phyloP scores from a whole-genome alignment of 257 asterid species.

The Ajuga chamaepitys region DNA sequence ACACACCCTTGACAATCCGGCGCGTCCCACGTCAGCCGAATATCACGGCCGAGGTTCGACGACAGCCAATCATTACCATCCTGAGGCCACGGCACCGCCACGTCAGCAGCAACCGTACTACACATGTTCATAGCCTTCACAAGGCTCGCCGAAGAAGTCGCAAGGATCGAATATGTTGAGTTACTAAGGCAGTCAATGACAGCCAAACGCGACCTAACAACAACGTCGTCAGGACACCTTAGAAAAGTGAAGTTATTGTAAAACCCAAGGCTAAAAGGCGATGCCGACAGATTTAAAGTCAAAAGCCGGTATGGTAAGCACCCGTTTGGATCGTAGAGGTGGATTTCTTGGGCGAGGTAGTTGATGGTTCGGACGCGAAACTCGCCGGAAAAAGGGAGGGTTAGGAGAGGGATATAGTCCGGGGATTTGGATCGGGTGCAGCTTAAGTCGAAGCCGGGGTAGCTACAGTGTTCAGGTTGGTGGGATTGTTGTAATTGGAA shows the following conservation, averaged over 20 bases:
- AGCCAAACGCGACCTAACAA: background rate
- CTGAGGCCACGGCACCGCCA: slow-evolving; percentile 34
- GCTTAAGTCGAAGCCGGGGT: slow-evolving; percentile 41
- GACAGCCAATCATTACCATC: slow-evolving; percentile 13
- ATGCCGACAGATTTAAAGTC: slow-evolving; percentile 35
- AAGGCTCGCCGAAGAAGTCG: slow-evolving; percentile 29
- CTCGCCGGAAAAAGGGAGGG: slow-evolving; percentile 48
- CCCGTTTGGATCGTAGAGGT: slow-evolving; percentile 38
- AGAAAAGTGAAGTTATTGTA: slow-evolving; percentile 44
- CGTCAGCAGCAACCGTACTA: slow-evolving; percentile 10
- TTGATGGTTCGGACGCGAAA: slow-evolving; percentile 41
- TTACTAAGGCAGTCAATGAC: slow-evolving; percentile 60
- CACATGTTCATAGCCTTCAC: slow-evolving; percentile 39
- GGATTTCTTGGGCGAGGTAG: slow-evolving; percentile 46
- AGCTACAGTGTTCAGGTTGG: slow-evolving; percentile 38
- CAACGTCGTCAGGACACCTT: slow-evolving; percentile 36
- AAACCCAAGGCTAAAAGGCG: slow-evolving; percentile 39
- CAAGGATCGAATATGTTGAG: slow-evolving; percentile 34
- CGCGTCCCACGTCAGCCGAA: slow-evolving; percentile 30
- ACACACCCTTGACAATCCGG: slow-evolving; percentile 40
- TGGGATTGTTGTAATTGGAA: slow-evolving; percentile 14
- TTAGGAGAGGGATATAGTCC: slow-evolving; percentile 15
- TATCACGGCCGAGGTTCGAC: slow-evolving; percentile 16
- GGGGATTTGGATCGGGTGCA: slow-evolving; percentile 16
- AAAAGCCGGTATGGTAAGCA: slow-evolving; percentile 55